A percentile compares a stretch with the other conserved stretches of the same genome.
Evolutionary conservation across 2,329 filamentous ascomycete genomes (phyloP).

Genomic region (Microcyclospora pomicola): DNA sequence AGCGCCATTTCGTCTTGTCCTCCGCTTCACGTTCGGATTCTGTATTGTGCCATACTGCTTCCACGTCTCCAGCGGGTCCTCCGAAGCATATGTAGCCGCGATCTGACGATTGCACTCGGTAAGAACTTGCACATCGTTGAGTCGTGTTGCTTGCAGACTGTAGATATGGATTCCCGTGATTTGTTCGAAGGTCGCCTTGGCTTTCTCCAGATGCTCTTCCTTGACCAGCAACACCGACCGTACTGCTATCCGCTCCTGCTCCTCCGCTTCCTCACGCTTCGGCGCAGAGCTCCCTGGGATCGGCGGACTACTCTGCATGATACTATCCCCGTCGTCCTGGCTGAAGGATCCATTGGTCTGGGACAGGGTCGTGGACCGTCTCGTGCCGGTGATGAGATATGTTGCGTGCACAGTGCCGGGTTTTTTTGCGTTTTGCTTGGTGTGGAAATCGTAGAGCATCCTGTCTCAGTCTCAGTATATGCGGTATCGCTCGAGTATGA

Average conservation of each 20-base stretch:
- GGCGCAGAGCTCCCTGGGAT: constrained; percentile 54
- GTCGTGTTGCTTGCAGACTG: constrained; percentile 57
- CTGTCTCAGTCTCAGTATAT: constrained; percentile 31
- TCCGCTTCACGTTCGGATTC: constrained; percentile 53
- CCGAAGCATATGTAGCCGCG: constrained; percentile 38
- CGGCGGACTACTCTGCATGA: constrained; percentile 52
- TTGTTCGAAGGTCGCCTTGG: constrained; percentile 54
- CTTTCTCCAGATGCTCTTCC: constrained; percentile 25
- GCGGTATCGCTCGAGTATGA: not conserved
- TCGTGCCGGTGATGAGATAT: constrained; percentile 70
- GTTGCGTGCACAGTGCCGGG: constrained; percentile 71
- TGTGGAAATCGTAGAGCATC: constrained; percentile 79
- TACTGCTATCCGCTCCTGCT: constrained; percentile 39
- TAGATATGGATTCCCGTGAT: constrained; percentile 76
- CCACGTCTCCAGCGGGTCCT: constrained; percentile 46
- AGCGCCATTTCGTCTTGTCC: constrained; percentile 24
- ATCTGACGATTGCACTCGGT: constrained; percentile 56
- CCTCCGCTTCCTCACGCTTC: constrained; percentile 32
- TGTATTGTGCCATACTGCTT: constrained; percentile 59
- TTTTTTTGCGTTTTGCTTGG: constrained; percentile 60
- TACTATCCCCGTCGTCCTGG: constrained; percentile 45
- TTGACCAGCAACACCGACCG: constrained; percentile 17
- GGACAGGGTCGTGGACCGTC: constrained; percentile 20
- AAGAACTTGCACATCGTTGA: constrained; percentile 54
- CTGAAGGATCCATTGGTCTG: constrained; percentile 26